Evolutionary conservation across 441 rosid genomes (phyloP), one percentile per base, ranked within the genome.

Genomic region (Omphalea diandra): DNA sequence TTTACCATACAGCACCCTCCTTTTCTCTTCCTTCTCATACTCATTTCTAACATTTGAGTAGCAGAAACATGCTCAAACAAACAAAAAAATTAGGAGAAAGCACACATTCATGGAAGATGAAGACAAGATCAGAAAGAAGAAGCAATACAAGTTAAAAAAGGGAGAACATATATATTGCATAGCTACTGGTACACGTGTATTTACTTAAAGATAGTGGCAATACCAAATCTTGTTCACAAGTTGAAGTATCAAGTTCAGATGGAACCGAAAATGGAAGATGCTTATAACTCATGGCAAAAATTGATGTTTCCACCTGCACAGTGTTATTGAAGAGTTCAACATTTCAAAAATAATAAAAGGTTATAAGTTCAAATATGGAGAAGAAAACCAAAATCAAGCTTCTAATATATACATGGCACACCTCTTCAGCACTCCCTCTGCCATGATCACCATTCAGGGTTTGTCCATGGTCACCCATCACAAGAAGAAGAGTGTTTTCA

Each of bases 401-500:
- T 36, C 56, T 53, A 46, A 18, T 68, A 76, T 41, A 63, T 61
- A 47, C 61, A 69, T n/a, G n/a, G 9, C 11, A 26, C 63, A 95
- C 99, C 93, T 93, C 99, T 84, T 92, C 97, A 44, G 96, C 81
- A 84, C 93, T 88, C 65, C 97, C 99, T 77, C 99, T 98, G 31
- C 98, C 98, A 83, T 95, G 99, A 86, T 93, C 98, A 67, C 99
- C 99, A 69, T 93, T 90, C 69, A 89, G 67, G 59, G 99, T 93
- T 90, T 95, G 98, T 63, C 99, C 99, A 81, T 95, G 99, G 76
- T 95, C 98, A 75, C 98, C 99, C 96, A 93, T 90, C 66, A 95
- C 98, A 70, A 95, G 83, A 70, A 95, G 93, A 75, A 89, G 76
- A 64, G 96, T 95, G 66, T 81, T 90, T 83, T 90, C 97, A 80